Base-by-base conservation (phyloP, 2,329 filamentous ascomycete genomes). In the Acarospora socialis region DNA sequence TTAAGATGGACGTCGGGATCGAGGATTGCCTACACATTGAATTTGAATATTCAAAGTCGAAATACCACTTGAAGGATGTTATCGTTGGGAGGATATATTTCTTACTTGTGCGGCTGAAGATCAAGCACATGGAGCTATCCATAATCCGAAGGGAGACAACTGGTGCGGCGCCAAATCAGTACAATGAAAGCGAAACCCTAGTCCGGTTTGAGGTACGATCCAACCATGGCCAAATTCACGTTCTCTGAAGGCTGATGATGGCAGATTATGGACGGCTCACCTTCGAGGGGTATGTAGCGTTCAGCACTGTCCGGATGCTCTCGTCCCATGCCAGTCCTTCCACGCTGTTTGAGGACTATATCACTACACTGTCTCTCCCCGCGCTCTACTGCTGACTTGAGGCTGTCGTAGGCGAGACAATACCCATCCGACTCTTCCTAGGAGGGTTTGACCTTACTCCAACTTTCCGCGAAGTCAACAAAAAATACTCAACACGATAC, bases 1-100 rank as follows among this genome's bases (percentile, higher is more conserved):
- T 98, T 67, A 98, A 98, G 71, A 98, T 98, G 90, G 90, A 98
- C 54, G 90, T 98, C 37, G 90, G 90, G 36, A 98, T 98, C 52
- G 90, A 98, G 62, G 92, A 98, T 63, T 98, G 90, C 56, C 66
- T 98, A 46, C 90, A 98, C 61, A 98, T 98, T 46, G 90, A 98
- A 59, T 98, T 98, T 48, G 90, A 98, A 60, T 98, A 98, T 64
- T 92, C 81, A 59, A 98, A 98, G 68, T 90, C 78, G 56, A 95
- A 95, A 62, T 98, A 98, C 60, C 90, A 98, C 51, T 72, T 98
- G 37, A 98, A 98, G 62, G 90, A 98, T 56, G 90, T 98, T 43
- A 98, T 98, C 45, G 90, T 98, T 34, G 90, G 90, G 36, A 73
- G 92, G 45, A 98, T 98, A 66, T 98, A 98, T 64, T 98, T 98